Conservation (phyloP, 1,139 yeast genomes). For the Hyphopichia pseudoburtonii region DNA sequence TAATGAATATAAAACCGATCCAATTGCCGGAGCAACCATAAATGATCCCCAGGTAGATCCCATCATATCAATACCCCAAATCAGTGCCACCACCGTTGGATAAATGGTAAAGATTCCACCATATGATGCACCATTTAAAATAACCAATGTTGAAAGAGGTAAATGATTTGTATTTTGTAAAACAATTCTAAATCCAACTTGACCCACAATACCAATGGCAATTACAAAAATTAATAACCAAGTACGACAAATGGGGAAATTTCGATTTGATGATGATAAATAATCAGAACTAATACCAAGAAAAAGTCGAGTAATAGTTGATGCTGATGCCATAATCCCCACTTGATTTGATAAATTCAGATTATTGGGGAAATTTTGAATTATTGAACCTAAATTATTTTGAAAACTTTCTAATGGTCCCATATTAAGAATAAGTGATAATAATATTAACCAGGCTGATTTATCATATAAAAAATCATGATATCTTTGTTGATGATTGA, state of each 20-base stretch:
- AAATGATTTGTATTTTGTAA: constrained; percentile 15
- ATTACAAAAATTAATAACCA: constrained; percentile 45
- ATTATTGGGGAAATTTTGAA: constrained; percentile 19
- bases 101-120: constrained; percentile 84
- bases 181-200: constrained; percentile 15
- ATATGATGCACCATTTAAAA: constrained; percentile 67
- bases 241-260: constrained; percentile 35
- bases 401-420: constrained; percentile 91
- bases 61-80: constrained; percentile 88
- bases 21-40: constrained; percentile 89
- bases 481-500: constrained; percentile 50
- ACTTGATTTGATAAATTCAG: constrained; percentile 56
- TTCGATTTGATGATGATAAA: constrained; percentile 26
- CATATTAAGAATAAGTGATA: constrained; percentile 63
- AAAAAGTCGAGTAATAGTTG: constrained; percentile 49
- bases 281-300: constrained; percentile 71
- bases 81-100: constrained; percentile 77
- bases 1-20: constrained; percentile 70
- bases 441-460: constrained; percentile 63
- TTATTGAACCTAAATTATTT: constrained; percentile 77
- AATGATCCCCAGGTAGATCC: constrained; percentile 95
- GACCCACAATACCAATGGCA: constrained; percentile 46
- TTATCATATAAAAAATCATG: constrained; percentile 56
- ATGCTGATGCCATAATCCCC: constrained; percentile 38
- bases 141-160: constrained; percentile 43